Base-by-base conservation (phyloP, 129 eudicot genomes). In the Deinandra increscens region DNA sequence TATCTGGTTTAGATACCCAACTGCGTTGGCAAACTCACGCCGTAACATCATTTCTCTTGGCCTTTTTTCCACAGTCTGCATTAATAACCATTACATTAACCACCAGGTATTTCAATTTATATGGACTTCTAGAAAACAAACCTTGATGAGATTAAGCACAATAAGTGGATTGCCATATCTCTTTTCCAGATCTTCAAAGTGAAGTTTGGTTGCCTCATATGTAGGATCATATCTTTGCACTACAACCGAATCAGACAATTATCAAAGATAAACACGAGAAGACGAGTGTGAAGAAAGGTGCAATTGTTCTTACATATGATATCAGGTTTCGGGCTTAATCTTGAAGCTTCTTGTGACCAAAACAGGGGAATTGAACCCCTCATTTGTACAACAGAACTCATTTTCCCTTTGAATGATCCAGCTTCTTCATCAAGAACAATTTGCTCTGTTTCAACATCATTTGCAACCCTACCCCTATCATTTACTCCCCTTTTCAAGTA, bases 391-490 rank as follows among this genome's bases (percentile, higher is more conserved):
- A 93, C 97, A 60, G 99, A 89, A 74, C 95, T 93, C 95, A 93
- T 89, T 70, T 83, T 87, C 63, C 95, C 95, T 82, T 87, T 85
- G 75, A 80, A 83, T 13, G 90, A 80, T 44, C 97, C 97, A 60
- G 92, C 90, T 78, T 89, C 93, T 85, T 93, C 99, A 68, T 93
- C 97, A 64, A 89, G 88, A 29, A 93, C 90, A 60, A 93, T 85
- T 85, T 93, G 99, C 68, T 93, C 99, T 10, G 93, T 93, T 78
- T 93, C 99, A 76, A 93, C 99, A 87, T 93, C 99, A 80, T 93
- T 93, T 75, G 99, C 99, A 42, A 87, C 99, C 83, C 95, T 84
- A 45, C 99, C 99, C 36, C 84, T 85, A 80, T 93, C 97, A 84
- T 89, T 89, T 44, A 93, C 97, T 70, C 99, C 99, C 67, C 99